Conservation (phyloP, 2,329 filamentous ascomycete species). For the Colletotrichum liriopes region DNA sequence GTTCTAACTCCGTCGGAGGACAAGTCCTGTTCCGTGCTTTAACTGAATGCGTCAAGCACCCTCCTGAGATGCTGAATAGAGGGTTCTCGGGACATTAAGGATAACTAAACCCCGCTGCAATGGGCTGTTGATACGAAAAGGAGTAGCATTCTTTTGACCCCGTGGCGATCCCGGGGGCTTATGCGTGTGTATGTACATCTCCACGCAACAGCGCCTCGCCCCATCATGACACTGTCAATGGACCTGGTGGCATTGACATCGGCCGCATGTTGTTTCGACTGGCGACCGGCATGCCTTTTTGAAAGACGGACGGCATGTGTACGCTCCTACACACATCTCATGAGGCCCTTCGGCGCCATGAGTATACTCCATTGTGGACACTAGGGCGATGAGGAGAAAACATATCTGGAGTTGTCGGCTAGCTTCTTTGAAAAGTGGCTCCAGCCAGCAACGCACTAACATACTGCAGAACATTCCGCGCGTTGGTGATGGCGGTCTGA, state of each 20-base stretch:
- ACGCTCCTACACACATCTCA: neutral
- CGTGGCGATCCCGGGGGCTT: neutral
- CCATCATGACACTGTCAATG: neutral
- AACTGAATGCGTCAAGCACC: neutral
- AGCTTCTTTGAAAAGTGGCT: no score
- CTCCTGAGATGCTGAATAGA: neutral
- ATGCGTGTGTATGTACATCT: neutral
- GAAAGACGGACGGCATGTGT: neutral
- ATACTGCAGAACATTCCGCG: no score
- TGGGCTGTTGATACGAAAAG: neutral
- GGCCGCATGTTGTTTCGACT: neutral
- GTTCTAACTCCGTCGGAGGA: neutral
- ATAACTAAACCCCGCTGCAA: neutral
- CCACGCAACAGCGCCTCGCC: neutral
- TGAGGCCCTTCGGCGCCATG: neutral
- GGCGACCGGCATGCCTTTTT: neutral
- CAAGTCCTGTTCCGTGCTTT: neutral
- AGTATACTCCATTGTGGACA: neutral
- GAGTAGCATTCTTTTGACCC: neutral
- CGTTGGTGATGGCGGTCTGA: no score
- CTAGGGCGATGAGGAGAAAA: neutral
- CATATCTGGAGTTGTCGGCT: no score
- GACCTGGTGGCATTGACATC: neutral
- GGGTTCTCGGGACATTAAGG: neutral
- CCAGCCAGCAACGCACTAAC: no score